Base-by-base conservation (phyloP, 768 basidiomycete species). In the Favolaschia claudopus region DNA sequence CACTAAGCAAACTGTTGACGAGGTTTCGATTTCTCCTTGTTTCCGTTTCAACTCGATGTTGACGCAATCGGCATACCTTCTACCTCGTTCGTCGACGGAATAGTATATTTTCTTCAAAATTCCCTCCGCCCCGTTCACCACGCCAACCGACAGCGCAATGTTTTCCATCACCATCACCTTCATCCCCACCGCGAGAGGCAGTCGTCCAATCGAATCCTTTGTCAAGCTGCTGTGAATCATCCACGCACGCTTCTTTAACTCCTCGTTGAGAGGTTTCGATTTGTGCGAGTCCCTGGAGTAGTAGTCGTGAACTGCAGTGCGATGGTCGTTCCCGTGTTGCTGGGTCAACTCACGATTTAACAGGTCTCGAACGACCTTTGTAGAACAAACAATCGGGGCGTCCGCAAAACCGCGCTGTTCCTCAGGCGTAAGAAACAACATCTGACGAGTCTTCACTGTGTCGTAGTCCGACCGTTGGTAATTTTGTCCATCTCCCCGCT, bases 131-230 rank as follows among this genome's bases (percentile, higher is more conserved):
- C 50, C 50, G 14, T 52, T 52, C 3, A 52, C 50, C 15, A 42
- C 20, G 9, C 20, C 3, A 1, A 20, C 38, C 8, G 15, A 31
- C 20, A 52, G 7, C 0, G 50, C 50, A 4, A 52, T 42, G 19
- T 52, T 52, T 20, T 52, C 38, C n/a, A 32, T 52, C 0, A 52
- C 17, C 50, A 52, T 52, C 1, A 52, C 50, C 12, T 40, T 52
- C 50, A 52, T 52, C 0, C 50, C 50, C 4, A 42, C 19, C 0
- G 38, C 38, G 1, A 52, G n/a, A 0, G 50, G 50, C 4, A 52
- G 9, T 7, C n/a, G 12, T 13, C 50, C 50, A 1, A 52, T 7
- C 6, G 12, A 12, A 17, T 52, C 50, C 13, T 42, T 42, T 1
- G 50, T 52, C 0, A 25, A 1, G 2, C 28, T 13, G 5, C 28